A percentile compares a stretch with the other conserved stretches of the same genome.
phyloP scores from a whole-genome alignment of 2,329 filamentous ascomycete species.

The Tolypocladium paradoxum region DNA sequence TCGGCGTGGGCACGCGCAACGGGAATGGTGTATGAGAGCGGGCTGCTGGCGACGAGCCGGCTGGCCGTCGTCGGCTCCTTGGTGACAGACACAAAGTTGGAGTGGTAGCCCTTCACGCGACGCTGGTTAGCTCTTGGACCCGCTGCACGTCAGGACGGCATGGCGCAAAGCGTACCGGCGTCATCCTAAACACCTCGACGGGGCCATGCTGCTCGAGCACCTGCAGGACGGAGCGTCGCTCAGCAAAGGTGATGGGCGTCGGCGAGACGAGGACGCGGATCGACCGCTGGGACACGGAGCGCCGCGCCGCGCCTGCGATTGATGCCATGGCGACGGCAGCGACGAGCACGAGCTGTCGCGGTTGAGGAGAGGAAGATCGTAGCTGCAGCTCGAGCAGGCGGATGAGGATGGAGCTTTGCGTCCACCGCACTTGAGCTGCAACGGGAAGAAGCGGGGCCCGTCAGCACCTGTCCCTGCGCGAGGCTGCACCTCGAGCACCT shows the following conservation, averaged over 20 bases:
- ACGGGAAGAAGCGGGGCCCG: not conserved
- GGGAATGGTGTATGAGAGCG: slow-evolving; percentile 34
- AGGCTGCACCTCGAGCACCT: not conserved
- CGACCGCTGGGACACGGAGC: slow-evolving; percentile 21
- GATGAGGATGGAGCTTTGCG: not conserved
- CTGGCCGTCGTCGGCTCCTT: slow-evolving; percentile 26
- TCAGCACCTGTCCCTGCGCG: not conserved
- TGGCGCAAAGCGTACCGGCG: slow-evolving; percentile 6
- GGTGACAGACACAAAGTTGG: slow-evolving; percentile 40
- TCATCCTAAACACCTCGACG: slow-evolving; percentile 40
- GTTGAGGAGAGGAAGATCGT: not conserved
- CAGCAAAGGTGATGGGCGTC: slow-evolving; percentile 37
- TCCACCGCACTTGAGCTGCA: not conserved
- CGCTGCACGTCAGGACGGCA: not conserved
- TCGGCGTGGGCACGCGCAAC: slow-evolving; percentile 14
- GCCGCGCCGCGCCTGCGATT: slow-evolving; percentile 3
- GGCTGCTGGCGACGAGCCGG: slow-evolving; percentile 31
- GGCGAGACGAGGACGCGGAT: slow-evolving; percentile 43
- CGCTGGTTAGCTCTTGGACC: not conserved
- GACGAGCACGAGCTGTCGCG: too few species aligned
- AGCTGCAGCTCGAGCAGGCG: not conserved
- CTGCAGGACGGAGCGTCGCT: slow-evolving; percentile 44
- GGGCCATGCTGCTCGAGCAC: slow-evolving; percentile 37
- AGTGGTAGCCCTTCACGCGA: slow-evolving; percentile 28
- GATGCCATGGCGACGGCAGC: slow-evolving; percentile 4